These are phyloP conservation scores for Clitopilus passeckerianus DNA, from an alignment of 768 basidiomycete genomes.

Conservation along the genomic window DNA sequence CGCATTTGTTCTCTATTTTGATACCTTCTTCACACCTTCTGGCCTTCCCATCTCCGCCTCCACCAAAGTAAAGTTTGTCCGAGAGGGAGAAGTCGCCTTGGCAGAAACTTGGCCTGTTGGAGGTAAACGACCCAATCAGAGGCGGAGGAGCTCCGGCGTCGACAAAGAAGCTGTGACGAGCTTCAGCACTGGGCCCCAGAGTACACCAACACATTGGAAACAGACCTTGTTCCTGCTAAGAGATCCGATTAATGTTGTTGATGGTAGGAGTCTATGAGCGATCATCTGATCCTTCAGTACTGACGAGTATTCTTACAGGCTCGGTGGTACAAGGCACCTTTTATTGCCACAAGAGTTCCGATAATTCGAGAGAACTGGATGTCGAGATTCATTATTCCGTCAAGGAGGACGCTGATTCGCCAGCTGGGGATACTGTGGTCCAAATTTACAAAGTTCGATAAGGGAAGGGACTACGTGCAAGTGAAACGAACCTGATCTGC, in stretches of 20 bases:
- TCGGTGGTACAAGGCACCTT: constrained; percentile 76
- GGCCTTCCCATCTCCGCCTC: constrained; percentile 49
- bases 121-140: constrained; percentile 53
- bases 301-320: constrained; percentile 35
- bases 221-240: constrained; percentile 87
- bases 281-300: not conserved
- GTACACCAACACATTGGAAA: constrained; percentile 93
- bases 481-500: not conserved
- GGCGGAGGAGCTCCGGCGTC: constrained; percentile 53
- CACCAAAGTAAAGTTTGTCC: constrained; percentile 49
- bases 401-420: constrained; percentile 32
- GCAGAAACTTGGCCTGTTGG: constrained; percentile 81
- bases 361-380: constrained; percentile 84
- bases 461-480: constrained; percentile 5
- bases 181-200: constrained; percentile 89
- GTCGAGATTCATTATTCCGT: constrained; percentile 84
- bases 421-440: constrained; percentile 42
- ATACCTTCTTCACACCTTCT: constrained; percentile 78
- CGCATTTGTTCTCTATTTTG: constrained; percentile 89
- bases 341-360: constrained; percentile 72
- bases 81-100: constrained; percentile 55
- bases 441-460: constrained; percentile 80
- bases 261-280: constrained; percentile 43
- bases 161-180: constrained; percentile 52
- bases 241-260: constrained; percentile 69